Conservation (phyloP, 2,329 filamentous ascomycete genomes). For the Colletotrichum tofieldiae region DNA sequence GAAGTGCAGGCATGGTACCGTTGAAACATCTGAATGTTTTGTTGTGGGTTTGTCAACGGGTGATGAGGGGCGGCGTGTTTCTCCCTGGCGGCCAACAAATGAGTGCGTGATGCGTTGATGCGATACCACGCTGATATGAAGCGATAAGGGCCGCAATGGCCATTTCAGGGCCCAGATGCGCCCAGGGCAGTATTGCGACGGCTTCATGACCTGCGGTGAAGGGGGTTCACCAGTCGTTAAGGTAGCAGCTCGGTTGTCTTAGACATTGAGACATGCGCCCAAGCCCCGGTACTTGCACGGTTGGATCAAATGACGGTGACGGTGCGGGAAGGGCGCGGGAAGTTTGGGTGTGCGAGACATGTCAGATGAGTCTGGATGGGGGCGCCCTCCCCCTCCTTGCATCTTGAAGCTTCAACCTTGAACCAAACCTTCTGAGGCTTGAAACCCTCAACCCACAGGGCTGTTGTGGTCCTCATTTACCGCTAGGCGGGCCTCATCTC, state of each 20-base stretch:
- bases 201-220: conserved; percentile 42
- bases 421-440: background rate
- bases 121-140: conserved; percentile 2
- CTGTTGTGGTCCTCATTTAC: conserved; percentile 11
- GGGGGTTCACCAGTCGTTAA: conserved; percentile 14
- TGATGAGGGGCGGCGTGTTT: background rate
- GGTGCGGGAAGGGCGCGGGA: conserved; percentile 35
- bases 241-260: conserved; percentile 14
- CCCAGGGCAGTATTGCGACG: background rate
- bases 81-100: conserved; percentile 9
- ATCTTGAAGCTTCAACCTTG: background rate
- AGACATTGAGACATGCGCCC: conserved; percentile 39
- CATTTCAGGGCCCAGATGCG: conserved; percentile 2
- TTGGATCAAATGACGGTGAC: conserved; percentile 42
- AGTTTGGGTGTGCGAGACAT: conserved; percentile 33
- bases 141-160: conserved; percentile 15
- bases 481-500: conserved; percentile 21
- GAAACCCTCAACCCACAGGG: background rate
- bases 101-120: conserved; percentile 12
- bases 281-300: conserved; percentile 25
- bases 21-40: conserved; percentile 9
- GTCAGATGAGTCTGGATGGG: conserved; percentile 30
- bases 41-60: conserved; percentile 19
- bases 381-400: conserved; percentile 7
- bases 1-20: background rate